phyloP scores from a whole-genome alignment of 768 basidiomycete genomes.

The Phaffia australis region DNA sequence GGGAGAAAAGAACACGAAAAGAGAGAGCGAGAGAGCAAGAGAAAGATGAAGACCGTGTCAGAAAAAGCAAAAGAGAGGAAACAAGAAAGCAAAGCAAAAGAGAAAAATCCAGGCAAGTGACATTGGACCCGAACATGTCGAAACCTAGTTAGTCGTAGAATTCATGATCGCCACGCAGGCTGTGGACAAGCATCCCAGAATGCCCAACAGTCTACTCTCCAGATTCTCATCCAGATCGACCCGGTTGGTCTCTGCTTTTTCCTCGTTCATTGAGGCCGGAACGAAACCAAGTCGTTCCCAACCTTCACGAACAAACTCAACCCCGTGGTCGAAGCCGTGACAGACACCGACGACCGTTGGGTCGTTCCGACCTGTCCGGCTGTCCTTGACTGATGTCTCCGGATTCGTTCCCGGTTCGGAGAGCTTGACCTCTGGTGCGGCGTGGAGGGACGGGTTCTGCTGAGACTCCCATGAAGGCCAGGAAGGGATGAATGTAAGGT shows the following conservation, averaged over 20 bases:
- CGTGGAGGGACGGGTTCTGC: neutral
- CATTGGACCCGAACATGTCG: no score
- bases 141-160: neutral
- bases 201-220: conserved; percentile 6
- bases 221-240: neutral
- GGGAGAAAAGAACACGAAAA: no score
- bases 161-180: conserved; percentile 17
- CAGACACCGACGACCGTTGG: conserved; percentile 26
- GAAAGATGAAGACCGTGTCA: no score
- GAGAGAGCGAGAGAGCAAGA: no score
- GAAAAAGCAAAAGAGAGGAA: no score
- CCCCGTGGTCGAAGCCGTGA: conserved; percentile 13
- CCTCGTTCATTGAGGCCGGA: neutral
- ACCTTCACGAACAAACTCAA: conserved; percentile 25
- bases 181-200: conserved; percentile 14
- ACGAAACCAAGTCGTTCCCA: conserved; percentile 24
- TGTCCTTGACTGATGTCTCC: conserved; percentile 20
- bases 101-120: no score
- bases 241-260: neutral
- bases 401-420: conserved; percentile 23
- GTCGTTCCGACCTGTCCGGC: conserved; percentile 15
- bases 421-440: conserved; percentile 10
- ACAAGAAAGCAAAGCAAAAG: no score
- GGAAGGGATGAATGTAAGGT: conserved; percentile 26
- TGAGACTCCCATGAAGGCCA: conserved; percentile 27